Base-by-base conservation (phyloP, 2,329 filamentous ascomycete genomes). In the Thielaviopsis populi region DNA sequence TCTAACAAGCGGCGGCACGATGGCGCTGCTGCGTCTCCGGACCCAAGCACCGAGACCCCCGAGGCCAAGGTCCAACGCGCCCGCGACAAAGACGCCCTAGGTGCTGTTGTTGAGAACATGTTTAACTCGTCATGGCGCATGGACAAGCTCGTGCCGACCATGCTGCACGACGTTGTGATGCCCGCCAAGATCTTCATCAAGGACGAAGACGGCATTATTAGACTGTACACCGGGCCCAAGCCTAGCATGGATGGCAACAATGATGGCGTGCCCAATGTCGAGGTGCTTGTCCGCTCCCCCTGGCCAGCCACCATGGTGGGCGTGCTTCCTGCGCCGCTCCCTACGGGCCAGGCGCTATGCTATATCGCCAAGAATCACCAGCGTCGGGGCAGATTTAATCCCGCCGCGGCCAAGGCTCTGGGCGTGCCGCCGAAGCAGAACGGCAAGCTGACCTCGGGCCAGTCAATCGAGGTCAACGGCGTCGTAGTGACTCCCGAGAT, bases 351-450 rank as follows among this genome's bases (percentile, higher is more conserved):
- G 58, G 85, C 89, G 5, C 77, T 96, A 69, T 95, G 87, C 65
- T 99, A 99, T 73, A 86, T 99, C 65, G 80, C 95, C 71, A 88
- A 89, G 69, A 84, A 83, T 63, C 83, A 90, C 67, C 78, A 85
- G 43, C 80, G 87, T 63, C 83, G 94, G 63, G 94, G 94, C 62
- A 92, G 87, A 70, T 96, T 99, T 70, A 79, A 89, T 66, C 75
- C 82, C 0, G 72, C 80, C 59, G 82, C 78, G 65, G 92, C 91
- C 0, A 78, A 76, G 66, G 77, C 76, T 33, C 75, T 91, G 1
- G 86, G 86, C 1, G 81, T 97, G 0, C 74, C 75, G 22, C 79
- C 77, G 62, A 72, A 68, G 0, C 76, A 85, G 59, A 95, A 80
- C 72, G 77, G 77, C 42, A 69, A 72, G 13, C 77, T 99, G 53